Base-by-base conservation (phyloP, 148 eudicot genomes). In the Polygonum aviculare region DNA sequence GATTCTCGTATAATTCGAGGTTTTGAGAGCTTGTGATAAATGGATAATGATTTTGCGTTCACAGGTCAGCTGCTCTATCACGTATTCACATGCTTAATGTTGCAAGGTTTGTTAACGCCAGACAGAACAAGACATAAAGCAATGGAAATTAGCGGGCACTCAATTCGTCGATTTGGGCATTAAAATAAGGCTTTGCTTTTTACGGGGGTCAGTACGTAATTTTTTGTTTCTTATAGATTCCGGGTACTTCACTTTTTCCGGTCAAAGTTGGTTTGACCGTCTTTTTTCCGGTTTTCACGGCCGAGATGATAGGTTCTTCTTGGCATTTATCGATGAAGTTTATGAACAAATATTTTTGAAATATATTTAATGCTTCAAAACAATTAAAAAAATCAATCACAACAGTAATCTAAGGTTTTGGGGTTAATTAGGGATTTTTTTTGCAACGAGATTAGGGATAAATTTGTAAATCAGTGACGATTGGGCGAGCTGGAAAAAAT, bases 51-150 rank as follows among this genome's bases (percentile, higher is more conserved):
- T 12, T 49, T 12, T 44, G 6, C 47, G 9, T 44, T 44, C 47
- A 44, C 47, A 1, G 47, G 47, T 19, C 31, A 10, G 63, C 33
- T 12, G 12, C 63, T 19, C 12, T 21, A 21, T 19, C 74, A 26
- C 31, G 31, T 26, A 26, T 26, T 26, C 31, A 70, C 45, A 70
- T 71, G 74, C 26, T 39, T 41, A 26, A 40, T 41, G 26, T 41
- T 41, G 22, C 49, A 39, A 39, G 22, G 49, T 45, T 71, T 18
- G 63, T 57, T 57, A 40, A 45, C 18, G 33, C 52, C 31, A 48
- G 51, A 72, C 54, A 72, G 33, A 48, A 45, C 74, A 44, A 72
- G 74, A 72, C 74, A 72, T 26, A 44, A 40, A 39, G 33, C 74
- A 45, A 72, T 47, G 31, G 5, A 26, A 62, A 31, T 2, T 14